Percentiles rank a stretch among this genome's conserved stretches.
These are phyloP conservation scores for Backusella luteola DNA, from an alignment of 192 early-diverging fungal species.

Conservation along the genomic window DNA sequence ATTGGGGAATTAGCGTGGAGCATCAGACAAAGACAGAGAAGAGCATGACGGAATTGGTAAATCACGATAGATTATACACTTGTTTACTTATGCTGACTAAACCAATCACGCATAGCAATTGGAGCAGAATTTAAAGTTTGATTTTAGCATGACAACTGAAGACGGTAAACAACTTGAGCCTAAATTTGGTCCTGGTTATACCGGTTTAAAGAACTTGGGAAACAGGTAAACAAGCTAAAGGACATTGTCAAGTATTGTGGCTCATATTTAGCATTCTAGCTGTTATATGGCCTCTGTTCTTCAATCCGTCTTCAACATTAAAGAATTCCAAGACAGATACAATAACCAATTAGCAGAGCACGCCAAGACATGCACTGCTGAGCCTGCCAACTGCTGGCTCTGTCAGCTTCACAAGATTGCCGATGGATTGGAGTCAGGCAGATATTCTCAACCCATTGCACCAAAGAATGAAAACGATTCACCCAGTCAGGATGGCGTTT, in stretches of 20 bases:
- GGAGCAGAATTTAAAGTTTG: slow-evolving; percentile 95
- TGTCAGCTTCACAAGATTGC: slow-evolving; percentile 94
- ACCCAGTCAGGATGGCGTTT: slow-evolving; percentile 74
- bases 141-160: slow-evolving; percentile 96
- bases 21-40: slow-evolving; percentile 89
- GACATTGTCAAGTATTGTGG: neutral
- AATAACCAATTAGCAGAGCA: slow-evolving; percentile 42
- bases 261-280: slow-evolving; percentile 39
- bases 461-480: slow-evolving; percentile 40
- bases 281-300: slow-evolving; percentile 97
- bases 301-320: slow-evolving; percentile 83
- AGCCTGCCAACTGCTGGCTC: slow-evolving; percentile 75
- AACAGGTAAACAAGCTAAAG: slow-evolving; percentile 63
- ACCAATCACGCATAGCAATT: slow-evolving; percentile 61
- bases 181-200: slow-evolving; percentile 86
- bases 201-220: slow-evolving; percentile 92
- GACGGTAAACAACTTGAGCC: slow-evolving; percentile 86
- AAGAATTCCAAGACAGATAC: slow-evolving; percentile 69
- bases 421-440: slow-evolving; percentile 85
- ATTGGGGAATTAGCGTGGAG: slow-evolving; percentile 88
- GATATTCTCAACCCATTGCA: slow-evolving; percentile 65
- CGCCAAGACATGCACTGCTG: slow-evolving; percentile 44
- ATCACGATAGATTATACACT: neutral
- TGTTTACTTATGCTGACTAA: neutral
- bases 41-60: slow-evolving; percentile 84